Conservation (phyloP, 352 stramenopile species). For the Aphanomyces astaci region DNA sequence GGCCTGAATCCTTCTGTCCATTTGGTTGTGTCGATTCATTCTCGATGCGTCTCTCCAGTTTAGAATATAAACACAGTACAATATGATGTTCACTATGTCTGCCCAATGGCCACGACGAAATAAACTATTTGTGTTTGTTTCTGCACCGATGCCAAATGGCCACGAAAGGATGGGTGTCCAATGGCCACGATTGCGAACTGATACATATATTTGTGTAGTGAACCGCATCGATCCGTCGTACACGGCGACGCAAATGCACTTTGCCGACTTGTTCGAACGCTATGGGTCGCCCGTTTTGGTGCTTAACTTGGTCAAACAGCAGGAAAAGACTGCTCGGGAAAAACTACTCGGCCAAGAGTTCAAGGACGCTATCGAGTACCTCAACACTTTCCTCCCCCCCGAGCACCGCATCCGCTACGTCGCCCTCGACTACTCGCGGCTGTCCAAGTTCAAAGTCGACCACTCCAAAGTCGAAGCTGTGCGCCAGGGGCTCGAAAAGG, state of each 20-base stretch:
- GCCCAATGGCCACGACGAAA: too few species aligned
- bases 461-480: constrained; percentile 30
- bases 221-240: constrained; percentile 97
- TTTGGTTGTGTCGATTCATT: too few species aligned
- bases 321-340: constrained; percentile 95
- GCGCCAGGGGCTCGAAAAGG: constrained; percentile 83
- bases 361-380: constrained; percentile 94
- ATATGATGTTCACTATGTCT: too few species aligned
- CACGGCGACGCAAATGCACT: constrained; percentile 89
- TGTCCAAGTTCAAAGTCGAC: constrained; percentile 93
- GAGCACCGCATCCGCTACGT: constrained; percentile 95
- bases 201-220: constrained; percentile 36
- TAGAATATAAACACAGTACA: too few species aligned
- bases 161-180: too few species aligned
- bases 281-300: constrained; percentile 96
- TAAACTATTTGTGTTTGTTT: too few species aligned
- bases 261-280: constrained; percentile 90
- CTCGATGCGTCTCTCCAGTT: too few species aligned
- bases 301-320: constrained; percentile 97
- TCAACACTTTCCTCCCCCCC: constrained; percentile 92
- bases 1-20: too few species aligned
- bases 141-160: too few species aligned
- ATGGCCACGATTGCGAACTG: neutral
- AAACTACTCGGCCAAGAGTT: constrained; percentile 97
- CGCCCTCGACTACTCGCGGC: constrained; percentile 92